Conservation (phyloP, 805 yeast species). For the Tetrapisispora arboricola region DNA sequence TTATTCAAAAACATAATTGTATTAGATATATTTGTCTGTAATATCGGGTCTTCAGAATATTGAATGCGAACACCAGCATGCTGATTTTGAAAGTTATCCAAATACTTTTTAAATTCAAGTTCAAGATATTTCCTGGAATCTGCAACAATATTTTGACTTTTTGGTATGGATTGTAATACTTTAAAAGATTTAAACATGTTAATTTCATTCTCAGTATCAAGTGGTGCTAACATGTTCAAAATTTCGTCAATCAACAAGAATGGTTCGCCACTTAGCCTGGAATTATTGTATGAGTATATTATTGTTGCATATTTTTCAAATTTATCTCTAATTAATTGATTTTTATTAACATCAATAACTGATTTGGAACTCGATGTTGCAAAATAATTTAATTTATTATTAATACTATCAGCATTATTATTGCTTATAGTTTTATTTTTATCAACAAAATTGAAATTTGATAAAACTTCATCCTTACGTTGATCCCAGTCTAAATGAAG, state of each 20-base stretch:
- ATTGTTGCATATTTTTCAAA: slow-evolving; percentile 69
- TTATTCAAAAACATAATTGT: slow-evolving; percentile 50
- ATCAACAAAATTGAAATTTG: slow-evolving; percentile 51
- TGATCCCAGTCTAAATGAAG: slow-evolving; percentile 77
- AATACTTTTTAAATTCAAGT: slow-evolving; percentile 62
- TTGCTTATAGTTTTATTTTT: slow-evolving; percentile 19
- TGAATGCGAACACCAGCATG: slow-evolving; percentile 7
- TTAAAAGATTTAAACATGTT: slow-evolving; percentile 64
- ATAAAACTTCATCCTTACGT: slow-evolving; percentile 64
- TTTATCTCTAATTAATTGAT: slow-evolving; percentile 36
- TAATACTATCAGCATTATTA: neutral
- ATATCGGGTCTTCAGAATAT: slow-evolving; percentile 33
- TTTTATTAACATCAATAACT: slow-evolving; percentile 34
- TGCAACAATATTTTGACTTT: slow-evolving; percentile 32
- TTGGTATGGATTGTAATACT: slow-evolving; percentile 25
- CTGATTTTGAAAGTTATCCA: slow-evolving; percentile 34
- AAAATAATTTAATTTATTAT: neutral
- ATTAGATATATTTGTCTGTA: slow-evolving; percentile 63
- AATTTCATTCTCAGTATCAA: slow-evolving; percentile 52
- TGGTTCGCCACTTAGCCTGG: slow-evolving; percentile 39
- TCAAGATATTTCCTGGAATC: slow-evolving; percentile 59
- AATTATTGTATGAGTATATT: slow-evolving; percentile 57
- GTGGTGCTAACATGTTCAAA: slow-evolving; percentile 42
- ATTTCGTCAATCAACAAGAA: slow-evolving; percentile 54
- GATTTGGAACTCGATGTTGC: slow-evolving; percentile 12